These are phyloP conservation scores for Lupinus albus DNA, from an alignment of 306 rosid species.

Conservation along the genomic window DNA sequence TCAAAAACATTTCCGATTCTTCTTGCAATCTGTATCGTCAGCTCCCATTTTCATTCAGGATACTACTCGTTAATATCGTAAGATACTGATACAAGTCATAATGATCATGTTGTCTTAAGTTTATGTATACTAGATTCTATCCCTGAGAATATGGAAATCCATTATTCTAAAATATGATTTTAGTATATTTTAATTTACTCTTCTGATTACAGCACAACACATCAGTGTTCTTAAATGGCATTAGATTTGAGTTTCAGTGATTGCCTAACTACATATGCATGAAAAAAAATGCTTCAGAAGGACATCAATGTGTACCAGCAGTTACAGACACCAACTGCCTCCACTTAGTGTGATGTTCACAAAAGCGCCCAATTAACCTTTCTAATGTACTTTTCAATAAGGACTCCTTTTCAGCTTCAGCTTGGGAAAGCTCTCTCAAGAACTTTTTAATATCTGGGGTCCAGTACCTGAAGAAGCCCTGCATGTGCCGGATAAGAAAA, in stretches of 20 bases:
- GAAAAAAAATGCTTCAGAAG: constrained; percentile 24
- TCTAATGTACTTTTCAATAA: constrained; percentile 73
- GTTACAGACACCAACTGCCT: constrained; percentile 78
- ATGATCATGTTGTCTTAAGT: not conserved
- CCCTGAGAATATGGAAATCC: constrained; percentile 23
- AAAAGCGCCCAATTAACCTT: constrained; percentile 73
- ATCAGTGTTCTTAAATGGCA: not conserved
- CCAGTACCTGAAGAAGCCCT: constrained; percentile 95
- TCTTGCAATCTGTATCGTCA: no score
- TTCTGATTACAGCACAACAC: constrained; percentile 13
- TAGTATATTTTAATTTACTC: constrained; percentile 8
- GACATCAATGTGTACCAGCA: constrained; percentile 57
- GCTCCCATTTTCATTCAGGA: no score
- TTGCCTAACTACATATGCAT: constrained; percentile 28
- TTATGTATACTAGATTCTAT: constrained; percentile 9
- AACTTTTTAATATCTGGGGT: constrained; percentile 70
- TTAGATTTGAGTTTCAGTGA: not conserved
- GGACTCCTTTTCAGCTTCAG: constrained; percentile 77
- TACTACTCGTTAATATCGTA: no score
- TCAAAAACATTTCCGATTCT: no score
- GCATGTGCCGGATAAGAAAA: constrained; percentile 44
- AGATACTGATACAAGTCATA: no score
- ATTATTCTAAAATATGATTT: not conserved
- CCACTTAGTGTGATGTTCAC: constrained; percentile 79
- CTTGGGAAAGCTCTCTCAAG: constrained; percentile 68